These are phyloP conservation scores for Lentinula raphanica DNA, from an alignment of 768 basidiomycete genomes.

Conservation along the genomic window DNA sequence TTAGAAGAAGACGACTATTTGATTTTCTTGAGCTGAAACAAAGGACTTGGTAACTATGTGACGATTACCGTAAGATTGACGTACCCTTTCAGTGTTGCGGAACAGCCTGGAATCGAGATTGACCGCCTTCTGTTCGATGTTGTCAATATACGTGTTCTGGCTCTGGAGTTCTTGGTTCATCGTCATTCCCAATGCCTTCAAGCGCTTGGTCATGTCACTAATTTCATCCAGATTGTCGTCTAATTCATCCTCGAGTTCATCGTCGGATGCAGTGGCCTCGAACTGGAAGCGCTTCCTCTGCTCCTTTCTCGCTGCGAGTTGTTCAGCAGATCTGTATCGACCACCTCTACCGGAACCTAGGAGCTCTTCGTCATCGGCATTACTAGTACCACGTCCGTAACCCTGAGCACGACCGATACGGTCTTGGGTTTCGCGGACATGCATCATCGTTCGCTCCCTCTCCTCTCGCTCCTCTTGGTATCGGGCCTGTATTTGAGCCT, in stretches of 20 bases:
- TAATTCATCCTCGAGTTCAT: constrained; percentile 72
- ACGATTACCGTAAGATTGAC: background rate
- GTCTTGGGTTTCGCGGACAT: constrained; percentile 83
- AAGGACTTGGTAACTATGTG: background rate
- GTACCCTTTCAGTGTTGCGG: constrained; percentile 56
- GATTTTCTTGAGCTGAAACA: background rate
- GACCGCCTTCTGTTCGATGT: constrained; percentile 55
- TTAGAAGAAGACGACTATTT: background rate
- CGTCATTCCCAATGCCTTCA: constrained; percentile 54
- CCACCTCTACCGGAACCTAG: constrained; percentile 27
- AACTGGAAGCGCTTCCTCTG: constrained; percentile 65
- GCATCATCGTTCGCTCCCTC: constrained; percentile 79
- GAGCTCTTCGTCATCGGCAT: constrained; percentile 39
- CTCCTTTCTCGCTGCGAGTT: constrained; percentile 21
- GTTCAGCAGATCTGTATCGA: constrained; percentile 27
- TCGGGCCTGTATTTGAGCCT: constrained; percentile 75
- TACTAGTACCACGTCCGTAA: constrained; percentile 47
- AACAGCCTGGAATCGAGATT: constrained; percentile 52
- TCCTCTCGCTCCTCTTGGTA: constrained; percentile 84
- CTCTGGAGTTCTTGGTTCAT: constrained; percentile 64
- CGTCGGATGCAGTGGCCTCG: constrained; percentile 66
- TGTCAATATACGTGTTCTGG: constrained; percentile 58
- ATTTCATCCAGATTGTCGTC: constrained; percentile 72
- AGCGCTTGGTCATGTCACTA: constrained; percentile 46
- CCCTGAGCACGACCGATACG: constrained; percentile 72